These are phyloP conservation scores for Solanum tarijense DNA, from an alignment of 257 asterid species.

Conservation along the genomic window DNA sequence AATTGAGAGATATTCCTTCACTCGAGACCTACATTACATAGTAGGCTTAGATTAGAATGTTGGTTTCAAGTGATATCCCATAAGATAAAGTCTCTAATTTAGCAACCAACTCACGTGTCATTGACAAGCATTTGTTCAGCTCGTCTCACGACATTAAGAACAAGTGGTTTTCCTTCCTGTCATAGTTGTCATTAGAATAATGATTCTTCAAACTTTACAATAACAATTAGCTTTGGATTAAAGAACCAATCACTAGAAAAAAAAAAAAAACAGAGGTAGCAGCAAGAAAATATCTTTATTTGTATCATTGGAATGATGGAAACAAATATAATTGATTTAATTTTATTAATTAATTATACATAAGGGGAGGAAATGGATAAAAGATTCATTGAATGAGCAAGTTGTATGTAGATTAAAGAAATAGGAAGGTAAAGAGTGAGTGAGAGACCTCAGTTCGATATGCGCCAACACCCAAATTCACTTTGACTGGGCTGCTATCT, in stretches of 20 bases:
- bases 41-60: background rate
- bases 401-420: background rate
- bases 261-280: background rate
- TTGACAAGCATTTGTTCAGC: constrained; percentile 72
- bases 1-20: constrained; percentile 77
- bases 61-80: background rate
- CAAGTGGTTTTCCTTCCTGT: constrained; percentile 85
- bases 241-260: background rate
- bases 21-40: constrained; percentile 42
- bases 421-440: background rate
- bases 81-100: background rate
- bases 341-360: background rate
- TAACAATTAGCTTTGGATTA: background rate
- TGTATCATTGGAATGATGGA: background rate
- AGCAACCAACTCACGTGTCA: constrained; percentile 40
- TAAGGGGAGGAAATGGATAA: background rate
- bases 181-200: constrained; percentile 5
- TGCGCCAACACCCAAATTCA: constrained; percentile 82
- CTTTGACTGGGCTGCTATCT: constrained; percentile 58
- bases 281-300: background rate
- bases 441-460: constrained; percentile 68
- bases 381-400: background rate
- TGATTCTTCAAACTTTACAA: background rate
- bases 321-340: background rate
- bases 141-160: constrained; percentile 63